Evolutionary conservation across 2,329 filamentous ascomycete species (phyloP).

Genomic region (Teratosphaeria epicoccoides): DNA sequence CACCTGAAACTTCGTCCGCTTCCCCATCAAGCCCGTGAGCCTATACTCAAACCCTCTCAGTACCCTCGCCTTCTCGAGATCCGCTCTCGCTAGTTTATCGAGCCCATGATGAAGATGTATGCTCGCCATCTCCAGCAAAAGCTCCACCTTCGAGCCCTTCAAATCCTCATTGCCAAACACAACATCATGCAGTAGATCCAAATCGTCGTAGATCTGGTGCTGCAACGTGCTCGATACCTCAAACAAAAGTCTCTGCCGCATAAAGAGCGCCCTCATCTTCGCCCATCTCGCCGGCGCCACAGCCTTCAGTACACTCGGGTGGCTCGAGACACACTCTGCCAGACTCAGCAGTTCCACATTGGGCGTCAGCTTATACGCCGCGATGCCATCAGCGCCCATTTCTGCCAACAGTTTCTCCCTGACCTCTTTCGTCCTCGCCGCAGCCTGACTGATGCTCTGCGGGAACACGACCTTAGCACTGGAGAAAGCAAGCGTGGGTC

Average conservation of each 20-base stretch:
- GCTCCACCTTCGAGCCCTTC: constrained; percentile 46
- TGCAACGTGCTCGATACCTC: constrained; percentile 53
- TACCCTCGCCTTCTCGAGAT: constrained; percentile 56
- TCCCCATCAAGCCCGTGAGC: constrained; percentile 77
- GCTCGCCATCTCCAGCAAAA: constrained; percentile 71
- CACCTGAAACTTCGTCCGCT: constrained; percentile 69
- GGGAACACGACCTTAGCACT: constrained; percentile 42
- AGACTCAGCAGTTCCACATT: constrained; percentile 74
- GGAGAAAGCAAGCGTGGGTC: constrained; percentile 60
- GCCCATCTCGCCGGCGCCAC: constrained; percentile 47
- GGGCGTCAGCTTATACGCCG: constrained; percentile 74
- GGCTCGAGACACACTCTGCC: constrained; percentile 51
- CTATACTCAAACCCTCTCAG: constrained; percentile 67
- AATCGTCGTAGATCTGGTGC: constrained; percentile 48
- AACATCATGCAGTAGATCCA: constrained; percentile 25
- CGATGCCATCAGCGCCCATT: constrained; percentile 72
- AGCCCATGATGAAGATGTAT: constrained; percentile 76
- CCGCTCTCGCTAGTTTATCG: constrained; percentile 61
- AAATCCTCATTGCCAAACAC: constrained; percentile 12
- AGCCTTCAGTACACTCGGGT: constrained; percentile 36
- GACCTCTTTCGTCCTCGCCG: constrained; percentile 30
- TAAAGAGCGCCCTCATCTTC: constrained; percentile 61
- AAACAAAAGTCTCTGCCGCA: constrained; percentile 56
- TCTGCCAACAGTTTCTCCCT: constrained; percentile 54
- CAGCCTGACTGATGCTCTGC: constrained; percentile 31